These are phyloP conservation scores for Ustilago tritici DNA, from an alignment of 1,284 basidiomycete genomes.

Conservation along the genomic window DNA sequence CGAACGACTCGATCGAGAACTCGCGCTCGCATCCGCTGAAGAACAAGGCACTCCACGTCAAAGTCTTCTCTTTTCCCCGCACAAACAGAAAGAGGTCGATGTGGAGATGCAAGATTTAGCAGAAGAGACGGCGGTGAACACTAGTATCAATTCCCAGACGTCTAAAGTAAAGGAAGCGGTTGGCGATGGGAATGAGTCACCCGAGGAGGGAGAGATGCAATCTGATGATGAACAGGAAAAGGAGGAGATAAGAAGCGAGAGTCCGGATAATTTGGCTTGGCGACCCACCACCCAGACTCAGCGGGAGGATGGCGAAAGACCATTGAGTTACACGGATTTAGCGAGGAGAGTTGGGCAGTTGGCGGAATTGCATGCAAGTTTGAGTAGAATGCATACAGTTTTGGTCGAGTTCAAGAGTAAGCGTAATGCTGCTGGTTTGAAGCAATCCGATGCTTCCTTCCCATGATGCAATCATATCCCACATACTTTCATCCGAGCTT, in stretches of 20 bases:
- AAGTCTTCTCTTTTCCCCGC: conserved; percentile 38
- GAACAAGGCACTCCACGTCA: conserved; percentile 21
- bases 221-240: conserved; percentile 27
- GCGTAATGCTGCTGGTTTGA: background rate
- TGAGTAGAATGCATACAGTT: conserved; percentile 48
- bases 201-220: conserved; percentile 51
- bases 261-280: conserved; percentile 41
- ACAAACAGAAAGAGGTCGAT: conserved; percentile 5
- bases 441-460: background rate
- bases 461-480: background rate
- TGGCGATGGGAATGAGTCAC: conserved; percentile 36
- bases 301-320: conserved; percentile 9
- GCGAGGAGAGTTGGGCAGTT: conserved; percentile 25
- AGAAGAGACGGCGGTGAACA: conserved; percentile 29
- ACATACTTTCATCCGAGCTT: background rate
- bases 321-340: conserved; percentile 41
- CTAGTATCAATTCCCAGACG: conserved; percentile 20
- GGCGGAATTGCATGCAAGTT: conserved; percentile 40
- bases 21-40: conserved; percentile 27
- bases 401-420: conserved; percentile 43
- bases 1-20: conserved; percentile 32
- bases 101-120: conserved; percentile 19
- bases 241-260: conserved; percentile 16
- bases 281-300: conserved; percentile 4
- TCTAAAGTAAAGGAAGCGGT: conserved; percentile 6